Evolutionary conservation across 306 rosid genomes (phyloP).

Genomic region (Vicia sativa): DNA sequence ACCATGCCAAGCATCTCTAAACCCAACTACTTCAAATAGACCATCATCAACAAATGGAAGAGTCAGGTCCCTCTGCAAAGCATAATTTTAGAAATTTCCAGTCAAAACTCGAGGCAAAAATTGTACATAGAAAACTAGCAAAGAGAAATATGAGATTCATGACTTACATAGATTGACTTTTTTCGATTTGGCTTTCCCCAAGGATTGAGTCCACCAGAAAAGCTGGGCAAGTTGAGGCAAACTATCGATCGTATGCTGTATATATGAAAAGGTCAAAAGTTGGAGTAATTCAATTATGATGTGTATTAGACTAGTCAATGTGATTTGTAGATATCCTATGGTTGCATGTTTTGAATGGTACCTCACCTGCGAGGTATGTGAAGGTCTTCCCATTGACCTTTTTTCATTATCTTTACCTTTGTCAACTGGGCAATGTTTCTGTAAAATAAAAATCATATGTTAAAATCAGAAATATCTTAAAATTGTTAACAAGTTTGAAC

Average conservation of each 20-base stretch:
- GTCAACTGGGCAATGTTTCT: conserved; percentile 82
- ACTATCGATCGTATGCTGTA: conserved; percentile 79
- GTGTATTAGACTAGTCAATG: no score
- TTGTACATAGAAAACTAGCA: background rate
- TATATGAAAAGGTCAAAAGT: conserved; percentile 36
- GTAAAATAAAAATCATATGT: no score
- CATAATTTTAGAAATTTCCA: conserved; percentile 8
- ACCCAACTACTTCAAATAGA: conserved; percentile 87
- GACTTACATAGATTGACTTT: conserved; percentile 66
- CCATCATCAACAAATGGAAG: conserved; percentile 86
- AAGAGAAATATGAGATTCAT: conserved; percentile 10
- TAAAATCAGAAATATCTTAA: no score
- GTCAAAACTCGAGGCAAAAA: background rate
- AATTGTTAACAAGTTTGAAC: no score
- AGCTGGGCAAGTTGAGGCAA: no score
- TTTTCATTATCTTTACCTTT: conserved; percentile 74
- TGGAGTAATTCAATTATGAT: no score
- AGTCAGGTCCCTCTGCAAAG: no score
- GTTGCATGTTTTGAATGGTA: conserved; percentile 8
- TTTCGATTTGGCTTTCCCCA: conserved; percentile 79
- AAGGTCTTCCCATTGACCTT: conserved; percentile 87
- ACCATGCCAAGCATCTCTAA: conserved; percentile 95
- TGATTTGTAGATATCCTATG: conserved; percentile 3
- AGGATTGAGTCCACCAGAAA: conserved; percentile 96
- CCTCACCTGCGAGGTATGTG: conserved; percentile 72